Percentiles rank a stretch among this genome's conserved stretches.
These are phyloP conservation scores for Carex pumila DNA, from an alignment of 176 grass and related monocot species.

Conservation along the genomic window DNA sequence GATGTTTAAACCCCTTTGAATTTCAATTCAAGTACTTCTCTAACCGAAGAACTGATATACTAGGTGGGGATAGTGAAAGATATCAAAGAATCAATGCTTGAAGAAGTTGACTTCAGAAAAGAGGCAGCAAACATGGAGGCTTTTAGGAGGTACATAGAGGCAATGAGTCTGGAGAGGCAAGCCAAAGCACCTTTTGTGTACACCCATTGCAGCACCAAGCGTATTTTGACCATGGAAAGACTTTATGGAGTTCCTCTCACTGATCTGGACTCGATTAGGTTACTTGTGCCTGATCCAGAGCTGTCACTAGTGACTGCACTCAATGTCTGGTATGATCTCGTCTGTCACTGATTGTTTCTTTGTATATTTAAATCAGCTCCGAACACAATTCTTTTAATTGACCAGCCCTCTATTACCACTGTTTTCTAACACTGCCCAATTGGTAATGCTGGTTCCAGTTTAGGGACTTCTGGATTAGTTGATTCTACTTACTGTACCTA, in stretches of 20 bases:
- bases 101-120: slow-evolving; percentile 97
- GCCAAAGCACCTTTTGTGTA: slow-evolving; percentile 88
- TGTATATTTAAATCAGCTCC: not conserved
- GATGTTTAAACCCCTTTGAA: not conserved
- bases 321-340: slow-evolving; percentile 71
- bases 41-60: not conserved
- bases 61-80: slow-evolving; percentile 87
- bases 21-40: not conserved
- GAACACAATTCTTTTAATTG: not conserved
- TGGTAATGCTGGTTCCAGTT: not conserved
- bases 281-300: slow-evolving; percentile 92
- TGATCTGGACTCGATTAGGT: slow-evolving; percentile 91
- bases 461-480: not conserved
- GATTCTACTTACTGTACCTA: not conserved
- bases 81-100: slow-evolving; percentile 97
- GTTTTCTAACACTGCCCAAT: not conserved
- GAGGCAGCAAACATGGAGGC: slow-evolving; percentile 82
- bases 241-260: slow-evolving; percentile 94
- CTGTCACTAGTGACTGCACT: slow-evolving; percentile 78
- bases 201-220: slow-evolving; percentile 66
- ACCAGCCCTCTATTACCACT: not conserved
- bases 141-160: slow-evolving; percentile 69
- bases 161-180: slow-evolving; percentile 83
- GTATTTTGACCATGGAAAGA: slow-evolving; percentile 93
- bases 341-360: not conserved